Evolutionary conservation across 2,329 filamentous ascomycete species (phyloP).

Genomic region (Shiraia bambusicola): DNA sequence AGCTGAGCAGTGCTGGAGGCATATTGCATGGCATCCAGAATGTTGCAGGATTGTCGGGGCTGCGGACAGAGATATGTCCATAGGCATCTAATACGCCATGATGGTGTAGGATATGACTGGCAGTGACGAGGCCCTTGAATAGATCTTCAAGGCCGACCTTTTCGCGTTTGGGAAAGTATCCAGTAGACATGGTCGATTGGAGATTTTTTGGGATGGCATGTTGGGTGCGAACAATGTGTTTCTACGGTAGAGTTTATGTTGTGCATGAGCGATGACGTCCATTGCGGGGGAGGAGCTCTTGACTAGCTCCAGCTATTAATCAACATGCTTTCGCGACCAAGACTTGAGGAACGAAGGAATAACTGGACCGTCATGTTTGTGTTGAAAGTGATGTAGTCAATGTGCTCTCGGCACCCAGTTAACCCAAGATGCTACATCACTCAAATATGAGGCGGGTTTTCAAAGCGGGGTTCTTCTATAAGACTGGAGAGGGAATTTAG

Average conservation of each 20-base stretch:
- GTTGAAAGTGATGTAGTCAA: no score
- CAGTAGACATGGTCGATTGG: slow-evolving; percentile 32
- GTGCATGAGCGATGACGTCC: slow-evolving; percentile 23
- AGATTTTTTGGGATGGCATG: slow-evolving; percentile 4
- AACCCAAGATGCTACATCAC: no score
- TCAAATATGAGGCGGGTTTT: no score
- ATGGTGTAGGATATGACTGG: slow-evolving; percentile 56
- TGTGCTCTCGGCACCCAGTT: no score
- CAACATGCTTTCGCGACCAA: no score
- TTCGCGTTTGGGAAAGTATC: slow-evolving; percentile 44
- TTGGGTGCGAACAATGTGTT: background rate
- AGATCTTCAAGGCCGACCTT: slow-evolving; percentile 42
- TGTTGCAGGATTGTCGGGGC: slow-evolving; percentile 49
- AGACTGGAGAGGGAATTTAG: no score
- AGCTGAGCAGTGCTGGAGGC: slow-evolving; percentile 47
- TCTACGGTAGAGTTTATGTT: slow-evolving; percentile 3
- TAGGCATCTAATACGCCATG: slow-evolving; percentile 56
- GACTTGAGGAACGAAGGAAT: no score
- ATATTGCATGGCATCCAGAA: slow-evolving; percentile 51
- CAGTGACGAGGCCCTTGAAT: slow-evolving; percentile 47
- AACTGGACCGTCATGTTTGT: no score
- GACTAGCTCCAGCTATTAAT: no score
- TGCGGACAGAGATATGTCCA: slow-evolving; percentile 57
- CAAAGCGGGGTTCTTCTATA: no score
- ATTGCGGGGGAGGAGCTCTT: slow-evolving; percentile 2